A percentile compares a stretch with the other conserved stretches of the same genome.
Conservation (phyloP, 768 basidiomycete species). For the Pisolithus tinctorius region DNA sequence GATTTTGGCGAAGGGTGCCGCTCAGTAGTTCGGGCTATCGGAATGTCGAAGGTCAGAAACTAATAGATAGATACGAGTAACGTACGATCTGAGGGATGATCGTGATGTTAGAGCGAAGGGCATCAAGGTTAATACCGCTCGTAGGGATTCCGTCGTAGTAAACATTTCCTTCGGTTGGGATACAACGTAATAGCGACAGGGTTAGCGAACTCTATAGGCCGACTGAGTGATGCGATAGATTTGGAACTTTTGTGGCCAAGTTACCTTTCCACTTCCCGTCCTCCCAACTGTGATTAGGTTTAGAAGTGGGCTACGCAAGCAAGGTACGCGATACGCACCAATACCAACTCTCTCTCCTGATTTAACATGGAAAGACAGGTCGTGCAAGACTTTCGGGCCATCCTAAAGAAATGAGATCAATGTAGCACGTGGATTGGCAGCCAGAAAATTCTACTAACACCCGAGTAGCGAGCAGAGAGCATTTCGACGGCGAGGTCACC, state of each 20-base stretch:
- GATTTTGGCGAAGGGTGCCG: conserved; percentile 49
- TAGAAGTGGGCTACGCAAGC: neutral
- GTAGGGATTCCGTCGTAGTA: conserved; percentile 45
- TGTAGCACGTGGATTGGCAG: neutral
- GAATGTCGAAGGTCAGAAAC: neutral
- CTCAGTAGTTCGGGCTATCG: conserved; percentile 43
- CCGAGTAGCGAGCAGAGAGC: conserved; percentile 43
- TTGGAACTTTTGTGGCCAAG: conserved; percentile 3
- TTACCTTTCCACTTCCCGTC: conserved; percentile 50
- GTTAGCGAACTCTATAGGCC: conserved; percentile 41
- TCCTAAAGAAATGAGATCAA: conserved; percentile 24
- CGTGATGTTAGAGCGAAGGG: conserved; percentile 46
- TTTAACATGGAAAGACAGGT: conserved; percentile 43
- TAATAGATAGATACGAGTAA: neutral
- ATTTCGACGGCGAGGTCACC: conserved; percentile 47
- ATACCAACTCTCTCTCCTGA: conserved; percentile 56
- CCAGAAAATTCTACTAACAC: conserved; percentile 11
- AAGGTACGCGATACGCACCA: conserved; percentile 25
- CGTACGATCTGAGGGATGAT: conserved; percentile 54
- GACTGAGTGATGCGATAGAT: neutral
- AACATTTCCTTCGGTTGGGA: conserved; percentile 46
- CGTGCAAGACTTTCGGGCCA: conserved; percentile 50
- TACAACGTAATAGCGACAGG: conserved; percentile 47
- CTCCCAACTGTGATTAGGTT: conserved; percentile 39
- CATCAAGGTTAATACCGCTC: conserved; percentile 43